phyloP scores from a whole-genome alignment of 352 stramenopile genomes.

The Phytophthora citrophthora region DNA sequence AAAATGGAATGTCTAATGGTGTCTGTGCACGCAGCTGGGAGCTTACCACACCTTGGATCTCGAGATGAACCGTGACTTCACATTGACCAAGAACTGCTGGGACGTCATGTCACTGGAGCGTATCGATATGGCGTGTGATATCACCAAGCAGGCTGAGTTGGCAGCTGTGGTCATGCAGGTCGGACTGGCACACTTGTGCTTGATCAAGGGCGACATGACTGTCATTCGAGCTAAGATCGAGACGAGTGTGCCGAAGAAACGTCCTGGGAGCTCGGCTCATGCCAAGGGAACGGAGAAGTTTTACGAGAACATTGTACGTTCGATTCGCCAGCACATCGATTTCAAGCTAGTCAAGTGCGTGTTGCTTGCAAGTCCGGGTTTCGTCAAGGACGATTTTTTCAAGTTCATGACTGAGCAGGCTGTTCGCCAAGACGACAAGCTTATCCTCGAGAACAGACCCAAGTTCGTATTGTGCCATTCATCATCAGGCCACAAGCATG shows the following conservation, averaged over 20 bases:
- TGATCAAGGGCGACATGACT: constrained; percentile 98
- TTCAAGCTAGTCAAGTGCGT: constrained; percentile 97
- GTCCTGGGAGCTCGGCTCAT: constrained; percentile 93
- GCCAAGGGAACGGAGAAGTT: constrained; percentile 96
- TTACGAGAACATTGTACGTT: constrained; percentile 96
- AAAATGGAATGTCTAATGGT: not conserved
- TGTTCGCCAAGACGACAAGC: constrained; percentile 93
- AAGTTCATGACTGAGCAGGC: constrained; percentile 95
- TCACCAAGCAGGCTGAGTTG: constrained; percentile 94
- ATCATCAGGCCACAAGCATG: constrained; percentile 97
- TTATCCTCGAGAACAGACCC: constrained; percentile 95
- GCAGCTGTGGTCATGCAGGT: constrained; percentile 97
- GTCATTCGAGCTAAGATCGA: constrained; percentile 96
- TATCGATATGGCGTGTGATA: constrained; percentile 95
- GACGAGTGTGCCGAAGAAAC: constrained; percentile 97
- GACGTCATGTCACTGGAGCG: constrained; percentile 97
- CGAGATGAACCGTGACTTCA: constrained; percentile 97
- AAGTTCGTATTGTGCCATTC: constrained; percentile 97
- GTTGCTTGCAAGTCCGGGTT: constrained; percentile 95
- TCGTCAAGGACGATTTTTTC: constrained; percentile 98
- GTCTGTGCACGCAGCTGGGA: constrained; percentile 76
- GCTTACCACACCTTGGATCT: constrained; percentile 98
- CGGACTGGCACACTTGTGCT: constrained; percentile 96
- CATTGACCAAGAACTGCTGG: constrained; percentile 96
- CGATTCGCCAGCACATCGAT: constrained; percentile 96